Evolutionary conservation across 148 eudicot genomes (phyloP).

Genomic region (Euryodendron excelsum): DNA sequence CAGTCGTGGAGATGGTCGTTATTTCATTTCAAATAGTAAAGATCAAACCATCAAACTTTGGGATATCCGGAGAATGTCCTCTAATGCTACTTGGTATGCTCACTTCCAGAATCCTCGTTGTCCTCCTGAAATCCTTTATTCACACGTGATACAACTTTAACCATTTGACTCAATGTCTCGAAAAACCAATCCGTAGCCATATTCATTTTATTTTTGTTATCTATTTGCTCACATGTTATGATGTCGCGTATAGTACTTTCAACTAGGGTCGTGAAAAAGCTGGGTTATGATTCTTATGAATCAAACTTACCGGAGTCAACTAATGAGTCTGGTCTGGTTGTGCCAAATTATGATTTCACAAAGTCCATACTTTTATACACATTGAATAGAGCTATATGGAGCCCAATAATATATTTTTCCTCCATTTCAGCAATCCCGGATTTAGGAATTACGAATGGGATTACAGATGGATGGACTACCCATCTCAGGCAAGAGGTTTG

Average conservation of each 20-base stretch:
- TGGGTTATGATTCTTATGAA: neutral
- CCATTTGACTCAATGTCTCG: too few species aligned
- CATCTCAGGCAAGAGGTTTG: conserved; percentile 37
- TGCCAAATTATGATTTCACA: neutral
- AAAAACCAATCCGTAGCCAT: too few species aligned
- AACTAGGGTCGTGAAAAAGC: too few species aligned
- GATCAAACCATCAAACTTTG: conserved; percentile 81
- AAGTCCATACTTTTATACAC: neutral
- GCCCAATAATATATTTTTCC: conserved; percentile 19
- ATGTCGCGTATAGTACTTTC: too few species aligned
- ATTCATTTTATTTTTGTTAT: too few species aligned
- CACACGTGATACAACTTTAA: too few species aligned
- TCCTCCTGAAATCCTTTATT: too few species aligned
- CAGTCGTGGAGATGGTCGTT: conserved; percentile 87
- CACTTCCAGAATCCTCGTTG: too few species aligned
- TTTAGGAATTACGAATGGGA: conserved; percentile 57
- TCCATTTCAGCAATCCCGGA: conserved; percentile 33
- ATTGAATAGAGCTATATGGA: neutral
- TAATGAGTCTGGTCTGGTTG: neutral
- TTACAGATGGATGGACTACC: conserved; percentile 85
- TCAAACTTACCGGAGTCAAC: neutral
- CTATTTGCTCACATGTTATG: too few species aligned
- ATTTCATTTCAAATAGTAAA: conserved; percentile 87
- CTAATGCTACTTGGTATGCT: conserved; percentile 48
- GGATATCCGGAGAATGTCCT: conserved; percentile 87